Evolutionary conservation across 2,329 filamentous ascomycete species (phyloP).

Genomic region (Pleurostoma richardsiae): DNA sequence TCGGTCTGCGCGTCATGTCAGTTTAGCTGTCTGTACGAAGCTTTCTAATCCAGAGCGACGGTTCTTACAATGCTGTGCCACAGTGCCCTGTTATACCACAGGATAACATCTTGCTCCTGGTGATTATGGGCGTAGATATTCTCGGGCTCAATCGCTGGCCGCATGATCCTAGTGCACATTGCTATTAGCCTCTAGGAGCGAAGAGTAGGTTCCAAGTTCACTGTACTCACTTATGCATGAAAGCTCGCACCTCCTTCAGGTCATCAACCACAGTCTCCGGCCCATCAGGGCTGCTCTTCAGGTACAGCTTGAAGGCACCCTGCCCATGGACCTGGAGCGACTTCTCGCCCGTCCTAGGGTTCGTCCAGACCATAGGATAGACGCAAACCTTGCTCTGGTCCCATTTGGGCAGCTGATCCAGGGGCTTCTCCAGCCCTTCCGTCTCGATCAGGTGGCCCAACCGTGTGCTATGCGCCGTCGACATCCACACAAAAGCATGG

Average conservation of each 20-base stretch:
- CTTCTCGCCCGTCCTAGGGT: slow-evolving; percentile 21
- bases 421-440: slow-evolving; percentile 16
- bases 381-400: slow-evolving; percentile 20
- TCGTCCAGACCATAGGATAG: slow-evolving; percentile 31
- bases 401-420: slow-evolving; percentile 23
- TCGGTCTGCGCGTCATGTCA: no score
- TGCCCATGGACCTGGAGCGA: slow-evolving; percentile 28
- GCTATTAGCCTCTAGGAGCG: no score
- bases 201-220: no score
- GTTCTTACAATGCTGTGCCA: no score
- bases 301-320: slow-evolving; percentile 25
- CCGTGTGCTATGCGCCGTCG: slow-evolving; percentile 22
- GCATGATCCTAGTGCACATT: no score
- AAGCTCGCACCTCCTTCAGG: slow-evolving; percentile 17
- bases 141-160: no score
- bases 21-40: no score
- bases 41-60: no score
- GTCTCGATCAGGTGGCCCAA: slow-evolving; percentile 24
- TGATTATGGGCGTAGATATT: no score
- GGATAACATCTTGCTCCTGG: no score
- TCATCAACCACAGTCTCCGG: slow-evolving; percentile 17
- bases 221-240: no score
- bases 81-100: no score
- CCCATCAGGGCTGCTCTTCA: slow-evolving; percentile 20
- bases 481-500: slow-evolving; percentile 30